These are phyloP conservation scores for Leucosporidium yakuticum DNA, from an alignment of 768 basidiomycete genomes.

Conservation along the genomic window DNA sequence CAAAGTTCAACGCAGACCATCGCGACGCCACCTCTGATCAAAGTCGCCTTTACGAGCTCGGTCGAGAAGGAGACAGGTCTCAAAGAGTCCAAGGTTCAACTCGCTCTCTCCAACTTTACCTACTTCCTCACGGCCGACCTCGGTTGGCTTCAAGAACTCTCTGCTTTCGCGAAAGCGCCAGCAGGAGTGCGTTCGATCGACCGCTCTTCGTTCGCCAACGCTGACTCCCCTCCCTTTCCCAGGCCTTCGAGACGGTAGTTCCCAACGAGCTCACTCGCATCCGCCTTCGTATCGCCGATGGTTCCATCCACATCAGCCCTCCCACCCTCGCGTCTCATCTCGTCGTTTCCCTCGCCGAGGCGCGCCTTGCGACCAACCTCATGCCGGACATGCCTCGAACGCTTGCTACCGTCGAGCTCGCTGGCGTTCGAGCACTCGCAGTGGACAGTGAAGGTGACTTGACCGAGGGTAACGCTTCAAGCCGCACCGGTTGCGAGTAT, in stretches of 20 bases:
- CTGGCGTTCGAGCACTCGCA: conserved; percentile 2
- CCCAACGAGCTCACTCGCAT: conserved; percentile 79
- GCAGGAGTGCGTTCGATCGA: conserved; percentile 61
- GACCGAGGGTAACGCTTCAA: not conserved
- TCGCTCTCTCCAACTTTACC: conserved; percentile 14
- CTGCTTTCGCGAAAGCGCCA: conserved; percentile 59
- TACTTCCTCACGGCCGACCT: not conserved
- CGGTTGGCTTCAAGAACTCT: not conserved
- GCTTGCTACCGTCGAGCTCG: conserved; percentile 49
- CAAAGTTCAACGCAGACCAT: conserved; percentile 13
- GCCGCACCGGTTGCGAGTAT: not conserved
- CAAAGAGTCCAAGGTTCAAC: conserved; percentile 20
- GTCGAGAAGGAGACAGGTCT: conserved; percentile 17
- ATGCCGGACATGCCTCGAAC: conserved; percentile 60
- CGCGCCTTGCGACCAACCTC: conserved; percentile 64
- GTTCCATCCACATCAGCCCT: conserved; percentile 59
- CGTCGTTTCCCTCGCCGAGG: conserved; percentile 60
- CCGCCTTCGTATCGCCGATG: conserved; percentile 59
- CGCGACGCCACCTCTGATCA: conserved; percentile 53
- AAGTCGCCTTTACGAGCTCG: conserved; percentile 36
- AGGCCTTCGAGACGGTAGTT: conserved; percentile 88
- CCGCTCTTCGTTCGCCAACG: no score
- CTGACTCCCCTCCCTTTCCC: not conserved
- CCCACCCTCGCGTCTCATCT: conserved; percentile 56
- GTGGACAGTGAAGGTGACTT: conserved; percentile 16